Evolutionary conservation across 1,139 yeast genomes (phyloP).

Genomic region (Hansenula sp.): DNA sequence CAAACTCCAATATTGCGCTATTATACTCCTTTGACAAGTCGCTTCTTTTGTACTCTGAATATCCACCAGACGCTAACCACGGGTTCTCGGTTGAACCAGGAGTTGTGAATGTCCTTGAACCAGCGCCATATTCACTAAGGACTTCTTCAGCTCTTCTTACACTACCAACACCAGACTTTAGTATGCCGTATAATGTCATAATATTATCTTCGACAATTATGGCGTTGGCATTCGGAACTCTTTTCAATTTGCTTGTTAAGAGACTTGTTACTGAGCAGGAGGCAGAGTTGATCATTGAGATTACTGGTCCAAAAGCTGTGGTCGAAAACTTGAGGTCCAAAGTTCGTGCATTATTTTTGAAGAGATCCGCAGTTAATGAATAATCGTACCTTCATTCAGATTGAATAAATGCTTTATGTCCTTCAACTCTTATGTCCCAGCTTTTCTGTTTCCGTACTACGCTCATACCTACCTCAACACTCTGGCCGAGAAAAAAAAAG

Average conservation of each 20-base stretch:
- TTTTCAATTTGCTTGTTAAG: conserved; percentile 76
- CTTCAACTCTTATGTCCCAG: no score
- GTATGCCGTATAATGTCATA: conserved; percentile 98
- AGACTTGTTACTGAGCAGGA: conserved; percentile 76
- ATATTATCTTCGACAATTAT: conserved; percentile 90
- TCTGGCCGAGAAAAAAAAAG: no score
- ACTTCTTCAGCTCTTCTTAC: conserved; percentile 83
- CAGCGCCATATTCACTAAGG: conserved; percentile 54
- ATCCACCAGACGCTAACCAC: conserved; percentile 98
- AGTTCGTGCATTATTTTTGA: neutral
- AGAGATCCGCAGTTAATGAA: neutral
- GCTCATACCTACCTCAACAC: no score
- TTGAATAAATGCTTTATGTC: no score
- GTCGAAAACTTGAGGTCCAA: neutral
- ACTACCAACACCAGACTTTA: conserved; percentile 95
- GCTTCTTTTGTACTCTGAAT: conserved; percentile 78
- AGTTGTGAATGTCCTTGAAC: conserved; percentile 52
- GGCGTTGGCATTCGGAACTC: conserved; percentile 87
- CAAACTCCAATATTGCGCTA: conserved; percentile 56
- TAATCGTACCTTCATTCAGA: no score
- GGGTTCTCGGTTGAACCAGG: conserved; percentile 96
- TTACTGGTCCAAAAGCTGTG: conserved; percentile 8
- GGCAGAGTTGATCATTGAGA: conserved; percentile 17
- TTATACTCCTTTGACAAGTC: conserved; percentile 86
- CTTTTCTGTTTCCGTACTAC: no score